Base-by-base conservation (phyloP, 2,329 filamentous ascomycete species). In the Chrysosporium queenslandicum region DNA sequence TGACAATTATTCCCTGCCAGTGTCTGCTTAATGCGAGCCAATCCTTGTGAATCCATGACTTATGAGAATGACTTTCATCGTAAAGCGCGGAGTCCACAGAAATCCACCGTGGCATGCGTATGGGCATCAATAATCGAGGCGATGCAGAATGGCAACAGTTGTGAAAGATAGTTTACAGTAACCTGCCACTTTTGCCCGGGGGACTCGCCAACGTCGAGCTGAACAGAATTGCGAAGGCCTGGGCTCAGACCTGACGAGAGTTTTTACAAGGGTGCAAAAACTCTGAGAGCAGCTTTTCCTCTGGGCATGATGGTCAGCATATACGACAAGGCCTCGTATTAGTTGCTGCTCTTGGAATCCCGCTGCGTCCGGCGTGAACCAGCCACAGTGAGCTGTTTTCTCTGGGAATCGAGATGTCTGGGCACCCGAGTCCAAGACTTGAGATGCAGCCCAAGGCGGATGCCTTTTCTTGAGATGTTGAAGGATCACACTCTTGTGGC, bases 1-100 rank as follows among this genome's bases (percentile, higher is more conserved):
- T 50, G 48, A 50, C 48, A 34, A 12, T 34, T 43, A 50, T 42
- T 50, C 48, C 48, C 25, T 30, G 48, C 20, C 21, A n/a, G n/a
- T n/a, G 30, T 8, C 40, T 43, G 21, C 21, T 25, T 43, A 16
- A 11, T 27, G 40, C 40, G 40, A 14, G 23, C 23, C 16, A n/a
- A 43, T 43, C 40, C 40, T 16, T 16, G 40, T n/a, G n/a, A 40
- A 9, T 8, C 37, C 37, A 21, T 40, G 18, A 21, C n/a, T 40
- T 40, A 23, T 40, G 37, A 40, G 23, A 40, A 40, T 40, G 23
- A 40, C 16, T 11, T n/a, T 40, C 14, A 12, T 23, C 37, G 37
- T 40, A 21, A 40, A 40, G 18, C 16, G 37, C 37, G 36, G 36
- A 39, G 36, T 39, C 14, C 36, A 39, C n/a, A n/a, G n/a, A n/a